Evolutionary conservation across 768 basidiomycete species (phyloP).

Genomic region (Lyophyllum decastes): DNA sequence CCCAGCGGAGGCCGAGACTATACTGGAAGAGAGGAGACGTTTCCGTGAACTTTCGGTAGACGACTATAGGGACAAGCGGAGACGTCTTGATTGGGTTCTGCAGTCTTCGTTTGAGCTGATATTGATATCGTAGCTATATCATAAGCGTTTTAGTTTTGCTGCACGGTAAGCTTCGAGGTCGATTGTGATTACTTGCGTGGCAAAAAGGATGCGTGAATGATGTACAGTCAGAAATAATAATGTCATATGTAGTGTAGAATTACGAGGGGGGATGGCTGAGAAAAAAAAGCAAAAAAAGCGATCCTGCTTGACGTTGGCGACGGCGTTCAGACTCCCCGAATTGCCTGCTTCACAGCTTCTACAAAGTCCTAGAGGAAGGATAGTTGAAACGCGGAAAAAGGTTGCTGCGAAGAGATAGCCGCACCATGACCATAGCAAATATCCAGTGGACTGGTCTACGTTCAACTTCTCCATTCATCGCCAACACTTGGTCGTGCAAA

Average conservation of each 20-base stretch:
- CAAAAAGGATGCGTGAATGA: not conserved
- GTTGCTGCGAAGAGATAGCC: not conserved
- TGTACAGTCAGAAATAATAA: not conserved
- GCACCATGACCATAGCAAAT: not conserved
- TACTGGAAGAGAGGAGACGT: slow-evolving; percentile 24
- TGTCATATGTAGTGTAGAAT: not conserved
- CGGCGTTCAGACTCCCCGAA: not conserved
- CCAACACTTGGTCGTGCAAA: not conserved
- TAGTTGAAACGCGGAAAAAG: not conserved
- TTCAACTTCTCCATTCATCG: not conserved
- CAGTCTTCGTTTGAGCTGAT: not conserved
- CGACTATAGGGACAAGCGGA: slow-evolving; percentile 49
- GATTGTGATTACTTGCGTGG: not conserved
- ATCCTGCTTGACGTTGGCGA: not conserved
- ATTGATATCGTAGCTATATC: not conserved
- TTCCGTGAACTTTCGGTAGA: slow-evolving; percentile 31
- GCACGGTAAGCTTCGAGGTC: not conserved
- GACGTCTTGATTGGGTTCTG: slow-evolving; percentile 50
- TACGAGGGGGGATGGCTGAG: not conserved
- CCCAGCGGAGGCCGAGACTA: slow-evolving; percentile 20
- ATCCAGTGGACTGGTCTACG: not conserved
- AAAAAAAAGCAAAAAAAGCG: not conserved
- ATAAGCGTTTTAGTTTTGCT: not conserved
- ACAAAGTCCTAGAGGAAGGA: not conserved
- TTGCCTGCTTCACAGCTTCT: not conserved